Conservation (phyloP, 352 stramenopile genomes). For the Phytophthora meadii region DNA sequence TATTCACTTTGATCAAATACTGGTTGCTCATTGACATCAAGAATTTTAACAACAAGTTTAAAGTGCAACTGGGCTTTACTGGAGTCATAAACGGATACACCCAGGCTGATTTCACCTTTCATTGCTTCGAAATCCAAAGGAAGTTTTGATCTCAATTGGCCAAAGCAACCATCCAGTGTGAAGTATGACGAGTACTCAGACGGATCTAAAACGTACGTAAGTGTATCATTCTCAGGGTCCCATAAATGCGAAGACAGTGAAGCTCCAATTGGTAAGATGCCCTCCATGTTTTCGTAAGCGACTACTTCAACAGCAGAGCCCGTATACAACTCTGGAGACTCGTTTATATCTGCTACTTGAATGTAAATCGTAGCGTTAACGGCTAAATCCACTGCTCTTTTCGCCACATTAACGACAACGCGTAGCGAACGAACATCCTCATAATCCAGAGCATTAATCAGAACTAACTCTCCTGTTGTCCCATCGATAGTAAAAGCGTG, state of each 20-base stretch:
- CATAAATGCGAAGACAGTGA: constrained; percentile 41
- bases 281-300: constrained; percentile 24
- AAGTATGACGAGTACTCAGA: constrained; percentile 58
- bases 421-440: constrained; percentile 9
- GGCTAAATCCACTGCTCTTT: constrained; percentile 10
- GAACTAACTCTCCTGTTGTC: constrained; percentile 20
- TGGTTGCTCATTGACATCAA: constrained; percentile 34
- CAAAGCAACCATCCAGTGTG: constrained; percentile 51
- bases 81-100: constrained; percentile 29
- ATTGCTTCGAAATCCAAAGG: constrained; percentile 51
- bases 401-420: constrained; percentile 26
- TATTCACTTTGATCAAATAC: constrained; percentile 18
- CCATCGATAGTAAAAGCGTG: constrained; percentile 20
- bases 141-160: constrained; percentile 46
- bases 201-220: constrained; percentile 48
- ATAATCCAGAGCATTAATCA: constrained; percentile 27
- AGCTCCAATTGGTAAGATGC: constrained; percentile 31
- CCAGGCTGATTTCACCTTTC: constrained; percentile 7
- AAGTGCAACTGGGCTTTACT: constrained; percentile 11
- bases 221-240: constrained; percentile 65
- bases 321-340: constrained; percentile 18
- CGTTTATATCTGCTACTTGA: constrained; percentile 25
- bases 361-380: constrained; percentile 20
- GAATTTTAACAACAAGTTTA: constrained; percentile 8
- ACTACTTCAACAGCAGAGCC: constrained; percentile 4